Percentiles rank a stretch among this genome's conserved stretches.
These are phyloP conservation scores for Mortierella sp. DNA, from an alignment of 371 early-diverging fungal species.

Conservation along the genomic window DNA sequence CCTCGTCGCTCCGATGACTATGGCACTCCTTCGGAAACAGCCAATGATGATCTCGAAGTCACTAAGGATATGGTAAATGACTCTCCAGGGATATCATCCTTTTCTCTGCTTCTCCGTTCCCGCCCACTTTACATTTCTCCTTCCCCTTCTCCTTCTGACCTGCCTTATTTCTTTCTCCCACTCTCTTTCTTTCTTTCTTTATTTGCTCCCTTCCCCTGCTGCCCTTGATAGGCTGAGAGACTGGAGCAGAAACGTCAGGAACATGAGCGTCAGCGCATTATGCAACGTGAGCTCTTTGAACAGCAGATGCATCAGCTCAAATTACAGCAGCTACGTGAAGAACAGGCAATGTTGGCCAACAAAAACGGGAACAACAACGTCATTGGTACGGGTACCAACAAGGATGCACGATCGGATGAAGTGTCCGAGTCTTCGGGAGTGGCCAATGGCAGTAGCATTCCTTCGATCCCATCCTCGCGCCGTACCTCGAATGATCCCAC, in stretches of 20 bases:
- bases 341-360: conserved; percentile 52
- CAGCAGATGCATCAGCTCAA: conserved; percentile 57
- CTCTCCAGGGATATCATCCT: neutral
- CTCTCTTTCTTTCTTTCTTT: neutral
- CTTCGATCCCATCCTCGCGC: conserved; percentile 53
- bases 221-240: conserved; percentile 38
- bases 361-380: conserved; percentile 14
- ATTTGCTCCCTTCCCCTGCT: neutral
- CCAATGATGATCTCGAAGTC: neutral
- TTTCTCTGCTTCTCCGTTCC: too few species aligned
- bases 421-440: neutral
- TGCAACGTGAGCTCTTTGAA: conserved; percentile 56
- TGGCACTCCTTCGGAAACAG: neutral
- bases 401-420: neutral
- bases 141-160: conserved; percentile 2
- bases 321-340: conserved; percentile 54
- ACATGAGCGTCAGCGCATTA: conserved; percentile 52
- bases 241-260: conserved; percentile 56
- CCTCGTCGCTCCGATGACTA: neutral
- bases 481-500: conserved; percentile 62
- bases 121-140: neutral
- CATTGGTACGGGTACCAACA: too few species aligned
- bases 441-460: conserved; percentile 10
- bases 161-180: neutral
- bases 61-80: neutral